Conservation (phyloP, 2,329 filamentous ascomycete species). For the Colletotrichum noveboracense region DNA sequence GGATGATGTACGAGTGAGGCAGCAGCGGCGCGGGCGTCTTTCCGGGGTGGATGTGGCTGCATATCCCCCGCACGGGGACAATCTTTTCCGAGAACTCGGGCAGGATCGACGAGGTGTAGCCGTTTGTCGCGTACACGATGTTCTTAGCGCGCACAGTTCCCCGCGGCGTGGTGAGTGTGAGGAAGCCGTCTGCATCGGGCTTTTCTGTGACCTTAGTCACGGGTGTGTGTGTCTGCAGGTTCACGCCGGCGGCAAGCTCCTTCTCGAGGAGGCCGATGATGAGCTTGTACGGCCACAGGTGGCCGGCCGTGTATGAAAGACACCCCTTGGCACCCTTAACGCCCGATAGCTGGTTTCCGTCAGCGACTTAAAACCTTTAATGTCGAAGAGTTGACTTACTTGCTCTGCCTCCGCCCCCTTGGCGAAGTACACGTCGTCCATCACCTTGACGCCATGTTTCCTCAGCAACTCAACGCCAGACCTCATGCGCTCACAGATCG, state of each 20-base stretch:
- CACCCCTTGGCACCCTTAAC: constrained; percentile 43
- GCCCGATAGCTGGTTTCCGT: constrained; percentile 39
- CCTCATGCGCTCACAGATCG: constrained; percentile 26
- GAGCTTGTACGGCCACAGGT: constrained; percentile 32
- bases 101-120: constrained; percentile 29
- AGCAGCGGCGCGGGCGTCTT: constrained; percentile 39
- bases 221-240: constrained; percentile 28
- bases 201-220: background rate
- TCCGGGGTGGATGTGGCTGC: constrained; percentile 36
- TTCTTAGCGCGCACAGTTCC: constrained; percentile 24
- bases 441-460: constrained; percentile 27
- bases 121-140: constrained; percentile 32
- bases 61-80: constrained; percentile 29
- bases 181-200: background rate
- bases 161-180: constrained; percentile 23
- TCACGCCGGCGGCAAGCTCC: constrained; percentile 25
- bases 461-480: constrained; percentile 35
- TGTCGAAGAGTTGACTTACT: constrained; percentile 27
- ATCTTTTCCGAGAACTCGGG: constrained; percentile 26
- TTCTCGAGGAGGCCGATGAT: constrained; percentile 28
- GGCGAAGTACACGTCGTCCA: constrained; percentile 32
- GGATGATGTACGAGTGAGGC: constrained; percentile 63
- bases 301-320: constrained; percentile 36
- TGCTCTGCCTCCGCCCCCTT: constrained; percentile 31
- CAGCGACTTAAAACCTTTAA: constrained; percentile 22